Evolutionary conservation across 352 stramenopile genomes (phyloP), one percentile per base, ranked within the genome.

Genomic region (Plasmopara halstedii): DNA sequence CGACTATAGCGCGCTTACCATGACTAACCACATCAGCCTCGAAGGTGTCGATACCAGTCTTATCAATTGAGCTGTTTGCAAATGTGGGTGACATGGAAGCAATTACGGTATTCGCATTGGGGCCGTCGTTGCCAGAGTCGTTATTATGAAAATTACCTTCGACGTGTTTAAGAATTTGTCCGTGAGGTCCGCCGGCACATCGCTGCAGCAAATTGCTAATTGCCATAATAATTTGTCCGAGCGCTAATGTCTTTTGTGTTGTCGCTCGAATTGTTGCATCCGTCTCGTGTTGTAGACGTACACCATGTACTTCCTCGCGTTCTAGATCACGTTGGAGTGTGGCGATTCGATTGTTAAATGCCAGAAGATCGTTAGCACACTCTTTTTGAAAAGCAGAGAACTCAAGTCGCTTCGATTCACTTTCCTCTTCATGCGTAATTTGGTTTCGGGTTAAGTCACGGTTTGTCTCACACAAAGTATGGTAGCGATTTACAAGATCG

Each of bases 401-500:
- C 46, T 91, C 78, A 11, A 84, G 34, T 4, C 82, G 68, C 49
- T 96, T 92, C 22, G 53, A 58, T 48, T 95, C 81, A 50, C 88
- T 96, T 39, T 96, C 78, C 29, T 94, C 70, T 50, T 96, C 80
- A 58, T 94, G 79, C 8, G 67, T 59, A 32, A 76, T 59, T 51
- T 94, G 79, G 42, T 87, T 87, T 20, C 67, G 62, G 11, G 62
- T 75, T 31, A 94, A 34, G 29, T 95, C 83, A 13, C 59, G 62
- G 56, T 97, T 97, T 13, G 87, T 94, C 49, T 94, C 85, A 38
- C 90, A 88, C 15, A 97, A 64, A 10, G 88, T 97, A 31, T 85
- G 83, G 64, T 95, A 96, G 8, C 88, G 78, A 37, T 96, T 96
- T 35, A 97, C 70, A 2, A 97, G 54, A 58, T 97, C 89, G 3